Conservation (phyloP, 192 early-diverging fungal species). For the Linnemannia elongata region DNA sequence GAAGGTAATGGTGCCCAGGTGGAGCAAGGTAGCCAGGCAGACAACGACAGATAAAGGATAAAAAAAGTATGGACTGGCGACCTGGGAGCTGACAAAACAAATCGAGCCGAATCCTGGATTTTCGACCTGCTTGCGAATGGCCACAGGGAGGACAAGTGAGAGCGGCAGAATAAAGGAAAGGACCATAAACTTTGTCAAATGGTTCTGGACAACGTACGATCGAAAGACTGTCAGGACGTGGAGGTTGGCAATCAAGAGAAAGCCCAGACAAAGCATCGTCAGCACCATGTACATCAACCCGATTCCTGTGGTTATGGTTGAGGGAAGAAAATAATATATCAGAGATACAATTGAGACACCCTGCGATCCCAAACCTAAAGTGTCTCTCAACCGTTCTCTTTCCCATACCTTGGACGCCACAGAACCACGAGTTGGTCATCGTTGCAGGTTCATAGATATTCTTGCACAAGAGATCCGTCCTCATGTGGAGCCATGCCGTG, state of each 20-base stretch:
- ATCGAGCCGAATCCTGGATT: constrained; percentile 40
- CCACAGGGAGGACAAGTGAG: constrained; percentile 25
- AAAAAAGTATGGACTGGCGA: constrained; percentile 30
- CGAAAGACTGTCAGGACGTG: constrained; percentile 32
- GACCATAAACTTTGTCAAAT: constrained; percentile 24
- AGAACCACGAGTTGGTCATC: constrained; percentile 49
- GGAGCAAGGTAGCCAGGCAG: constrained; percentile 29
- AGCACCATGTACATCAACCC: constrained; percentile 26
- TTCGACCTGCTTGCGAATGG: constrained; percentile 22
- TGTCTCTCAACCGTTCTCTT: background rate
- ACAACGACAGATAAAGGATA: constrained; percentile 31
- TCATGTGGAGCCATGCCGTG: constrained; percentile 27
- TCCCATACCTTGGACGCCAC: constrained; percentile 43
- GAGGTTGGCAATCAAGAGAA: constrained; percentile 37
- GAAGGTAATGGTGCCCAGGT: constrained; percentile 22
- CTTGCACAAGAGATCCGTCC: constrained; percentile 33
- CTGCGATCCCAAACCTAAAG: background rate
- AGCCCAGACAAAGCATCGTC: constrained; percentile 21
- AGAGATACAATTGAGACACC: background rate
- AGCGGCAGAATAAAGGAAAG: constrained; percentile 30
- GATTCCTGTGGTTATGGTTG: constrained; percentile 11
- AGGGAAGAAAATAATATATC: background rate
- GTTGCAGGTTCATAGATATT: constrained; percentile 19
- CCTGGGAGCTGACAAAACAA: constrained; percentile 32
- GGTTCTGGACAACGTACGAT: constrained; percentile 13